A percentile compares a stretch with the other conserved stretches of the same genome.
phyloP scores from a whole-genome alignment of 163 green algal species.

The Volvox carteri region DNA sequence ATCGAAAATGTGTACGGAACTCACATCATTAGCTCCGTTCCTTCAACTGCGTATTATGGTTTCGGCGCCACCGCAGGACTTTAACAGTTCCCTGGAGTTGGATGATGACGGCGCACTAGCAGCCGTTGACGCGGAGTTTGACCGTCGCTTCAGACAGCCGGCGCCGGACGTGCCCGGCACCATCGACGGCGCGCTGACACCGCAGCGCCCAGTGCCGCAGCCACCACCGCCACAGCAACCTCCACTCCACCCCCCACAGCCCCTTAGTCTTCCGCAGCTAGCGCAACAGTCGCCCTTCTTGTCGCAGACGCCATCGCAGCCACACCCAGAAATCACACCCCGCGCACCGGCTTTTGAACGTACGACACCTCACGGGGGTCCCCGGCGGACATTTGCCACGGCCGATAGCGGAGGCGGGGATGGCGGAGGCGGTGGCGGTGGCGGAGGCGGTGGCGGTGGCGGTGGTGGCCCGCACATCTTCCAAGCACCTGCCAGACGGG shows the following conservation, averaged over 20 bases:
- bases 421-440: background rate
- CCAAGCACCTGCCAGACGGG: background rate
- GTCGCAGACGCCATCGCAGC: background rate
- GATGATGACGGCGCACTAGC: slow-evolving; percentile 38
- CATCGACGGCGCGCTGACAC: background rate
- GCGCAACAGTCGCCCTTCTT: background rate
- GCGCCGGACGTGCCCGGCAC: background rate
- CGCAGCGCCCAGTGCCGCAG: background rate
- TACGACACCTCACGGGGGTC: background rate
- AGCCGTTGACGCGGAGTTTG: slow-evolving; percentile 48
- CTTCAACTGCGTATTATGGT: background rate
- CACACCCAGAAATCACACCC: background rate
- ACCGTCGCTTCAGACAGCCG: slow-evolving; percentile 32
- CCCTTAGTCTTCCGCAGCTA: background rate
- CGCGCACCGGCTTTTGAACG: background rate
- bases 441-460: background rate
- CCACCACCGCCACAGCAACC: background rate
- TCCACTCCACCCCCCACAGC: background rate
- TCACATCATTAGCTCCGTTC: too few relatives aligned
- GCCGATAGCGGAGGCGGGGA: background rate
- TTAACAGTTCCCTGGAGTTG: slow-evolving; percentile 31
- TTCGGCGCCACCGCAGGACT: background rate
- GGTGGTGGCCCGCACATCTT: background rate
- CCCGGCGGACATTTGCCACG: background rate
- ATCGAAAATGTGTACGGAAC: too few relatives aligned